Percentiles rank a stretch among this genome's conserved stretches.
phyloP scores from a whole-genome alignment of 2,329 filamentous ascomycete genomes.

The Chrysoporthe puriensis region DNA sequence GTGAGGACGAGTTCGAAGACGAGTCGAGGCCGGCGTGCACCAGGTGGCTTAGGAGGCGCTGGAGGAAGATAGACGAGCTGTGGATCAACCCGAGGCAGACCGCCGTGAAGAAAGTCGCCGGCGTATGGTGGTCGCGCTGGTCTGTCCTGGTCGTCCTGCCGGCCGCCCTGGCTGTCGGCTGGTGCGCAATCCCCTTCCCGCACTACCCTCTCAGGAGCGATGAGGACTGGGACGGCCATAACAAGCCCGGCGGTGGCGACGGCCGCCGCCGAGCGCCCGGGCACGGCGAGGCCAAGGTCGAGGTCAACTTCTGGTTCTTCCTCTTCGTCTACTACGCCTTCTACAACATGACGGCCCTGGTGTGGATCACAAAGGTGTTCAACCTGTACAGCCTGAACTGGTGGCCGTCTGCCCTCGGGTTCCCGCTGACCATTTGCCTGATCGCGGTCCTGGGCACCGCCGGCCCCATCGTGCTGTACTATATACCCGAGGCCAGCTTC shows the following conservation, averaged over 20 bases:
- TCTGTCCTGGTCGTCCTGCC: slow-evolving; percentile 63
- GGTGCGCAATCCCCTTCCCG: slow-evolving; percentile 69
- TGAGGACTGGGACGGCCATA: slow-evolving; percentile 41
- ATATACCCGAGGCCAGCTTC: slow-evolving; percentile 54
- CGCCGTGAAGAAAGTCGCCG: slow-evolving; percentile 61
- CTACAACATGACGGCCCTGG: slow-evolving; percentile 68
- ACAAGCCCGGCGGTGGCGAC: slow-evolving; percentile 31
- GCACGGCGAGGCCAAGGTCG: slow-evolving; percentile 65
- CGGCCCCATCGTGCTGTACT: slow-evolving; percentile 63
- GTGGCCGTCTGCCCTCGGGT: slow-evolving; percentile 56
- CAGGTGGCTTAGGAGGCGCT: slow-evolving; percentile 40
- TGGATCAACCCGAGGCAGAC: slow-evolving; percentile 64
- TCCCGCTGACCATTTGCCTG: slow-evolving; percentile 64
- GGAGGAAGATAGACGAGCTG: slow-evolving; percentile 51
- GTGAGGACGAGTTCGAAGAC: slow-evolving; percentile 38
- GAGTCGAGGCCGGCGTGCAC: slow-evolving; percentile 36
- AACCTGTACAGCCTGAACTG: slow-evolving; percentile 73
- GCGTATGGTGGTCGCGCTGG: slow-evolving; percentile 68
- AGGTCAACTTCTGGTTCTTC: slow-evolving; percentile 74
- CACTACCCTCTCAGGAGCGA: slow-evolving; percentile 59
- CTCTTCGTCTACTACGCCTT: slow-evolving; percentile 71
- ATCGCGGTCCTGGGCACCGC: slow-evolving; percentile 64
- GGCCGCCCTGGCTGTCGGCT: slow-evolving; percentile 61
- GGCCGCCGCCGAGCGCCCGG: slow-evolving; percentile 54
- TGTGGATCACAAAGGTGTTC: slow-evolving; percentile 74